Percentiles rank a stretch among this genome's conserved stretches.
Evolutionary conservation across 352 stramenopile genomes (phyloP).

Genomic region (Globisporangium emineosum): DNA sequence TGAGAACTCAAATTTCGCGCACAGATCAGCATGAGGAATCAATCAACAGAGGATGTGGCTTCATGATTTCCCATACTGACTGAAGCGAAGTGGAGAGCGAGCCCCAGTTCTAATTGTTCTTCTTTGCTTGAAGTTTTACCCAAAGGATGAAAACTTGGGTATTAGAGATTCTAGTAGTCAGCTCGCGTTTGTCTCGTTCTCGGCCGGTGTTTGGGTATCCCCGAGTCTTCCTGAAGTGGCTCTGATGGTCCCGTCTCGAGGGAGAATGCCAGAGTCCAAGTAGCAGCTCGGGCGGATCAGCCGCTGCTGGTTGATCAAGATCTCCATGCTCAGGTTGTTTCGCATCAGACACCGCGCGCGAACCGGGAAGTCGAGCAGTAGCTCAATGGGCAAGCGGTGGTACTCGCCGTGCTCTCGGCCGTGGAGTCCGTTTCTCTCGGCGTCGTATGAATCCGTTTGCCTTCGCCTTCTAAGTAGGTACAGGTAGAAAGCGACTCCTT

Average conservation of each 20-base stretch:
- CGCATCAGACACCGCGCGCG: slow-evolving; percentile 12
- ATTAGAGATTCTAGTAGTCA: too few species aligned
- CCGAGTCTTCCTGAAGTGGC: not conserved
- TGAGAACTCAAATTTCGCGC: too few species aligned
- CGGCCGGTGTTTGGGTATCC: not conserved
- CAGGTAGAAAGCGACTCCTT: not conserved
- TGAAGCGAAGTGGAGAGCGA: too few species aligned
- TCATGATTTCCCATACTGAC: too few species aligned
- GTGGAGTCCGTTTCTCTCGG: slow-evolving; percentile 3
- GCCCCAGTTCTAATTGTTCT: too few species aligned
- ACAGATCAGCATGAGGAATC: too few species aligned
- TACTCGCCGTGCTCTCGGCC: slow-evolving; percentile 15
- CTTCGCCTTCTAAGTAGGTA: not conserved
- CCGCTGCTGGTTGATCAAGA: slow-evolving; percentile 11
- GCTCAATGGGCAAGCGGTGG: slow-evolving; percentile 14
- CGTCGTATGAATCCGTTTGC: not conserved
- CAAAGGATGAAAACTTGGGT: too few species aligned
- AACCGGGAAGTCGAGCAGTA: slow-evolving; percentile 15
- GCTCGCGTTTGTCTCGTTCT: not conserved
- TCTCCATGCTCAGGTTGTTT: slow-evolving; percentile 18
- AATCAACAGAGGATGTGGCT: too few species aligned
- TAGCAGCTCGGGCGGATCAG: slow-evolving; percentile 15
- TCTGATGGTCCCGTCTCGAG: not conserved
- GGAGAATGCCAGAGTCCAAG: slow-evolving; percentile 14
- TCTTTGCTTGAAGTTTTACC: too few species aligned